Evolutionary conservation across 2,329 filamentous ascomycete species (phyloP).

Genomic region (Talaromyces verruculosus): DNA sequence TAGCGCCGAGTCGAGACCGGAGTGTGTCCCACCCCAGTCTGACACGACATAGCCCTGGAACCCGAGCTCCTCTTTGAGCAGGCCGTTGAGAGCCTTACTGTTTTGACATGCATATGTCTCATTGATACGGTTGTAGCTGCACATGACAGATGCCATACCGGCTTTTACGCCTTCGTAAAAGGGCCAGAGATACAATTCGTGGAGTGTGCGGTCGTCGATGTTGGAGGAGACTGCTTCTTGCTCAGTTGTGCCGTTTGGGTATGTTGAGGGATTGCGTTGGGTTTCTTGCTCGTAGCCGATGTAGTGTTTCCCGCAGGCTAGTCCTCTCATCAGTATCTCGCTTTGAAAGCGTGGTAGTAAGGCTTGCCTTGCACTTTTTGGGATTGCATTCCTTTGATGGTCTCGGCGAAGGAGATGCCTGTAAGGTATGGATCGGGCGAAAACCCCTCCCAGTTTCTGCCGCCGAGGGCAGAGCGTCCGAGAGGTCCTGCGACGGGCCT

Average conservation of each 20-base stretch:
- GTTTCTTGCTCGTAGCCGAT: slow-evolving; percentile 71
- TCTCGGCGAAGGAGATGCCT: slow-evolving; percentile 43
- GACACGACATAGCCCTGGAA: slow-evolving; percentile 52
- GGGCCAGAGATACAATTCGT: slow-evolving; percentile 64
- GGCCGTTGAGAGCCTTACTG: slow-evolving; percentile 45
- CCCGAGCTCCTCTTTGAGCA: slow-evolving; percentile 53
- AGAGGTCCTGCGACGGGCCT: slow-evolving; percentile 37
- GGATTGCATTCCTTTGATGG: slow-evolving; percentile 44
- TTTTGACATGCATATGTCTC: slow-evolving; percentile 52
- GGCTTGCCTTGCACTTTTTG: slow-evolving; percentile 55
- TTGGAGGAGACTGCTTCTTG: slow-evolving; percentile 56
- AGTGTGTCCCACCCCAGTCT: slow-evolving; percentile 49
- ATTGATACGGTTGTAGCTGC: slow-evolving; percentile 50
- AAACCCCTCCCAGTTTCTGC: slow-evolving; percentile 50
- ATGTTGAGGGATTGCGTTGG: slow-evolving; percentile 55
- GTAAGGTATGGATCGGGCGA: slow-evolving; percentile 46
- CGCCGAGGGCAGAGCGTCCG: slow-evolving; percentile 40
- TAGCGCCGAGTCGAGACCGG: slow-evolving; percentile 38
- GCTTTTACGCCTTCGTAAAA: slow-evolving; percentile 60
- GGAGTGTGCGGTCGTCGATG: slow-evolving; percentile 62
- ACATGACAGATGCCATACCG: slow-evolving; percentile 61
- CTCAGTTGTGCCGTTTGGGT: slow-evolving; percentile 40
- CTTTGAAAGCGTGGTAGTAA: slow-evolving; percentile 29
- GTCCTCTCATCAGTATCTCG: slow-evolving; percentile 45
- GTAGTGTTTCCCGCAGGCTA: slow-evolving; percentile 48